A percentile compares a stretch with the other conserved stretches of the same genome.
Conservation (phyloP, 371 early-diverging fungal genomes). For the Mucor indicus region DNA sequence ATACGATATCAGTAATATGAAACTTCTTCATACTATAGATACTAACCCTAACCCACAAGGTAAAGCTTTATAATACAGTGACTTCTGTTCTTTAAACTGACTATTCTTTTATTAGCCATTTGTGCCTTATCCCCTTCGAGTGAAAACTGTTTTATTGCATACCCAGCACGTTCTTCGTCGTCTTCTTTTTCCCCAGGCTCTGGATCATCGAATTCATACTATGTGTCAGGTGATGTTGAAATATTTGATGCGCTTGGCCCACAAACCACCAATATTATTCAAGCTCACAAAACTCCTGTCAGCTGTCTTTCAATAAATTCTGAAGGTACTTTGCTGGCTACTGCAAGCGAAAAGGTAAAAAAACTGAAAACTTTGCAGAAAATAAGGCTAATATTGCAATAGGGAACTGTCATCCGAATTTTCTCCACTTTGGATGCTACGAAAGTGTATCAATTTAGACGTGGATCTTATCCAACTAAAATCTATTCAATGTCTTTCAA, state of each 20-base stretch:
- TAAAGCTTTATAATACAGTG: too few species aligned
- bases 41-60: conserved; percentile 87
- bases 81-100: too few species aligned
- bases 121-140: conserved; percentile 90
- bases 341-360: conserved; percentile 88
- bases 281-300: conserved; percentile 90
- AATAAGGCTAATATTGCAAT: too few species aligned
- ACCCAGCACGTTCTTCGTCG: conserved; percentile 20
- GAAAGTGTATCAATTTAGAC: conserved; percentile 91
- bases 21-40: conserved; percentile 90
- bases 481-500: conserved; percentile 93
- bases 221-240: conserved; percentile 77
- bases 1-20: conserved; percentile 96
- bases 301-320: conserved; percentile 82
- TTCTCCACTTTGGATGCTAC: conserved; percentile 86
- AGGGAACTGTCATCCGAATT: conserved; percentile 96
- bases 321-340: conserved; percentile 92
- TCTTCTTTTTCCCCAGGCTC: conserved; percentile 62
- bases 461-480: conserved; percentile 89
- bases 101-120: conserved; percentile 54
- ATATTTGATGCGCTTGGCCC: conserved; percentile 85
- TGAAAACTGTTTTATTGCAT: conserved; percentile 93
- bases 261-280: conserved; percentile 71
- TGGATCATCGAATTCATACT: conserved; percentile 46
- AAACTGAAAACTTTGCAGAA: too few species aligned